Evolutionary conservation across 306 rosid species (phyloP).

Genomic region (Quercus glauca): DNA sequence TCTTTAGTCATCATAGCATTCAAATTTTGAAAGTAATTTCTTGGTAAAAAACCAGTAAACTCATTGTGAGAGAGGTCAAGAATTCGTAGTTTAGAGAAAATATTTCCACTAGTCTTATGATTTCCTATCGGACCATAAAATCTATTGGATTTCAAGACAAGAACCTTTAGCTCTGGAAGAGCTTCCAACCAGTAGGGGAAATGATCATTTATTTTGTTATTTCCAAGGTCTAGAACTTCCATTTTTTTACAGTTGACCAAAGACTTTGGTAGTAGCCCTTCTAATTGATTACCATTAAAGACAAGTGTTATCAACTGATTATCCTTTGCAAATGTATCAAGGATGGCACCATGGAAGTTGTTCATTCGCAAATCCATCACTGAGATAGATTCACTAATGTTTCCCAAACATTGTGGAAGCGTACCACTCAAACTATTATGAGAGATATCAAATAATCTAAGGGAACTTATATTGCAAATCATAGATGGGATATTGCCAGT

Average conservation of each 20-base stretch:
- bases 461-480: conserved; percentile 7
- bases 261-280: conserved; percentile 11
- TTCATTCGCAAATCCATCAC: conserved; percentile 31
- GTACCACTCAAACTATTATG: conserved; percentile 10
- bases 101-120: neutral
- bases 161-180: no score
- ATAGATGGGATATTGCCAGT: neutral
- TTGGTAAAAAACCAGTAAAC: neutral
- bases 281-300: conserved; percentile 25
- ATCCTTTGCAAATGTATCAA: neutral
- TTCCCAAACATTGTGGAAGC: conserved; percentile 25
- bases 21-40: no score
- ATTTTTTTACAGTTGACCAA: no score
- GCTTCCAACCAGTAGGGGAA: no score
- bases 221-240: no score
- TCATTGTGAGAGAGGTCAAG: no score
- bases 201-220: no score
- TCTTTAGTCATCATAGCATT: no score
- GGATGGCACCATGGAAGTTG: conserved; percentile 24
- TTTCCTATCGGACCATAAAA: conserved; percentile 16
- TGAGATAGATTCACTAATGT: neutral
- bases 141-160: neutral
- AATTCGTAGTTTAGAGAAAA: conserved; percentile 18
- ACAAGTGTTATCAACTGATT: conserved; percentile 12
- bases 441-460: neutral